phyloP scores from a whole-genome alignment of 2,329 filamentous ascomycete genomes.

The Ophiognomonia clavigignenti-juglandacearum region DNA sequence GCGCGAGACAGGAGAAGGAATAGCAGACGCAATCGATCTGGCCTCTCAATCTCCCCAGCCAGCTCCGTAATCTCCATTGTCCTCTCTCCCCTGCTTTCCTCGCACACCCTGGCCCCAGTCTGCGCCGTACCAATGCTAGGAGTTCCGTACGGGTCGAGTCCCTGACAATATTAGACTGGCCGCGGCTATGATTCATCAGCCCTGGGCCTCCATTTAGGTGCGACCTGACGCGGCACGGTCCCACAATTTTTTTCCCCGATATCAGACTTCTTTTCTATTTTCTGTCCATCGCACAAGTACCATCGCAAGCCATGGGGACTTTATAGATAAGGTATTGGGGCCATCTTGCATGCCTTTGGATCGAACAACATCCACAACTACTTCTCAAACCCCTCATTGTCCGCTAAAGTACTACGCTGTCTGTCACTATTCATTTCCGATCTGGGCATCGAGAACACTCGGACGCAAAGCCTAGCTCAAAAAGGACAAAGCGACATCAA shows the following conservation, averaged over 20 bases:
- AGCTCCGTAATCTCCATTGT: conserved; percentile 10
- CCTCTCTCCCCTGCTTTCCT: no score
- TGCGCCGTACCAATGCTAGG: no score
- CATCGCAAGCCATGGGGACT: neutral
- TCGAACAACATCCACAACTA: no score
- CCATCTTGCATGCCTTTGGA: neutral
- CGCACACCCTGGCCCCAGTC: no score
- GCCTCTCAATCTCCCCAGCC: neutral
- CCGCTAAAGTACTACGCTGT: no score
- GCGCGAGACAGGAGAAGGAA: conserved; percentile 7
- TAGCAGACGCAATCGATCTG: conserved; percentile 8
- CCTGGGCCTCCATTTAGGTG: conserved; percentile 12
- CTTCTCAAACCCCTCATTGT: no score
- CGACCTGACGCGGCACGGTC: conserved; percentile 14
- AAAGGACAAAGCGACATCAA: neutral
- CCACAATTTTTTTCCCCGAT: conserved; percentile 10
- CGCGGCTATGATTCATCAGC: conserved; percentile 17
- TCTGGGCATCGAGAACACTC: conserved; percentile 12
- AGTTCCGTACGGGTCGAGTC: no score
- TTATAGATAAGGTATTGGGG: neutral
- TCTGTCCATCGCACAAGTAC: neutral
- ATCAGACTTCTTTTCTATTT: conserved; percentile 8
- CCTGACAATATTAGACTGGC: conserved; percentile 10
- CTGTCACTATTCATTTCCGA: neutral
- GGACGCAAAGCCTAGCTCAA: conserved; percentile 4